Conservation (phyloP, 805 yeast genomes). For the Metschnikowia santaceciliae region DNA sequence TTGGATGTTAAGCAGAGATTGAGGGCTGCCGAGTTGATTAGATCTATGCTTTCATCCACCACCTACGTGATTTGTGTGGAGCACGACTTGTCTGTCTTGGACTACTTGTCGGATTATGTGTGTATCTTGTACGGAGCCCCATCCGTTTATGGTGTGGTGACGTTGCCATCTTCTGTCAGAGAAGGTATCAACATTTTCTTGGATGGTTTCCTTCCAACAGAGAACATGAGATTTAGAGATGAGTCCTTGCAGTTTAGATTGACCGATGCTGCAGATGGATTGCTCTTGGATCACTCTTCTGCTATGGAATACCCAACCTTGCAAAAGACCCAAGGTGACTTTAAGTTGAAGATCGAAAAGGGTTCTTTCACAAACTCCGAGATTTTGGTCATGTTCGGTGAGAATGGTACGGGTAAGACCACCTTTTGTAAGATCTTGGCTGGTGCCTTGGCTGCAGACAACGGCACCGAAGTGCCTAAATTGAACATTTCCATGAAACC, state of each 20-base stretch:
- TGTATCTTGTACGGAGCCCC: conserved; percentile 98
- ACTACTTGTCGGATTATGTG: conserved; percentile 92
- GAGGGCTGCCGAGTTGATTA: conserved; percentile 92
- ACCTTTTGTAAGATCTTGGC: conserved; percentile 95
- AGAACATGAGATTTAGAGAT: conserved; percentile 93
- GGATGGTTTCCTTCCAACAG: conserved; percentile 97
- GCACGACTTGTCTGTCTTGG: conserved; percentile 97
- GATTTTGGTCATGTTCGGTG: conserved; percentile 99
- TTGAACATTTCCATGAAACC: conserved; percentile 97
- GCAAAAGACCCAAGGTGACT: conserved; percentile 94
- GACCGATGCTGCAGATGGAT: conserved; percentile 80
- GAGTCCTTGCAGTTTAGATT: conserved; percentile 93
- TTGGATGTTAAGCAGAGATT: conserved; percentile 98
- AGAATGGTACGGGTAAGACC: conserved; percentile 99
- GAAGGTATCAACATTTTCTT: conserved; percentile 98
- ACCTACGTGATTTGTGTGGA: conserved; percentile 93
- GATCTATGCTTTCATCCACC: conserved; percentile 74
- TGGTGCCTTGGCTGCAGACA: conserved; percentile 87
- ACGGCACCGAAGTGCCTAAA: conserved; percentile 74
- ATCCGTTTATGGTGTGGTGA: conserved; percentile 97
- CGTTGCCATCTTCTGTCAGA: conserved; percentile 93
- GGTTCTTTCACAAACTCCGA: conserved; percentile 97
- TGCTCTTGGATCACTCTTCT: conserved; percentile 73
- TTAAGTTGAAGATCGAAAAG: conserved; percentile 71
- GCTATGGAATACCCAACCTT: conserved; percentile 74